A percentile compares a stretch with the other conserved stretches of the same genome.
Evolutionary conservation across 495 filamentous ascomycete species (phyloP).

Genomic region (Hypoxylon lenormandii): DNA sequence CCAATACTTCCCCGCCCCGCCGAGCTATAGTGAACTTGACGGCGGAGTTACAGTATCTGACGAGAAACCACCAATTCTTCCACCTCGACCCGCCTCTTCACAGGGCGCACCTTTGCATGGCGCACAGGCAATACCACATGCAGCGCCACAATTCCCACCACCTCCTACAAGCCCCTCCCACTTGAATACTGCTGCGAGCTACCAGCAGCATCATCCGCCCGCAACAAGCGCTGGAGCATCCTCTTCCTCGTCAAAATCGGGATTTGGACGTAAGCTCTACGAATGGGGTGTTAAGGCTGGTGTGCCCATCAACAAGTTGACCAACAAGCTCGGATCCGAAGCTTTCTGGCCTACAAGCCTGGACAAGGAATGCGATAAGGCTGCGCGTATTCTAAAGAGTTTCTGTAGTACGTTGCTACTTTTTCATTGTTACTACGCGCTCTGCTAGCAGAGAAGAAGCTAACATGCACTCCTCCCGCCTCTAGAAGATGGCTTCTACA

Average conservation of each 20-base stretch:
- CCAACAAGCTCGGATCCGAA: conserved; percentile 78
- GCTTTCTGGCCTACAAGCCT: conserved; percentile 84
- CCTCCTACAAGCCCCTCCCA: conserved; percentile 14
- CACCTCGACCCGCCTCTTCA: conserved; percentile 25
- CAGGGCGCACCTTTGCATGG: conserved; percentile 24
- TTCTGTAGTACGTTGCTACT: conserved; percentile 72
- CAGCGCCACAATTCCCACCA: conserved; percentile 22
- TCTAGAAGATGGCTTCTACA: conserved; percentile 61
- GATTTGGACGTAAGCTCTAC: conserved; percentile 47
- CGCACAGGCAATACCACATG: conserved; percentile 6
- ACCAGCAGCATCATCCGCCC: conserved; percentile 11
- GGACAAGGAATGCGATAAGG: conserved; percentile 85
- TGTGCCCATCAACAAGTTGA: conserved; percentile 77
- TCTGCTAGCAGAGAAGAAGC: not conserved
- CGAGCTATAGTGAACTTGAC: conserved; percentile 25
- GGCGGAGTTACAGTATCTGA: conserved; percentile 19
- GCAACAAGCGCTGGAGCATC: not conserved
- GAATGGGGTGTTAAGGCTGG: conserved; percentile 56
- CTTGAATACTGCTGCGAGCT: not conserved
- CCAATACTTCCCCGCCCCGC: conserved; percentile 21
- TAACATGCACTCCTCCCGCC: conserved; percentile 21
- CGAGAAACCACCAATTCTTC: conserved; percentile 31
- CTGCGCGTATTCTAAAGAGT: conserved; percentile 79
- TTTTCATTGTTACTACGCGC: not conserved
- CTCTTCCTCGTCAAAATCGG: conserved; percentile 32